phyloP scores from a whole-genome alignment of 352 stramenopile species.

The Aphanomyces stellatus region DNA sequence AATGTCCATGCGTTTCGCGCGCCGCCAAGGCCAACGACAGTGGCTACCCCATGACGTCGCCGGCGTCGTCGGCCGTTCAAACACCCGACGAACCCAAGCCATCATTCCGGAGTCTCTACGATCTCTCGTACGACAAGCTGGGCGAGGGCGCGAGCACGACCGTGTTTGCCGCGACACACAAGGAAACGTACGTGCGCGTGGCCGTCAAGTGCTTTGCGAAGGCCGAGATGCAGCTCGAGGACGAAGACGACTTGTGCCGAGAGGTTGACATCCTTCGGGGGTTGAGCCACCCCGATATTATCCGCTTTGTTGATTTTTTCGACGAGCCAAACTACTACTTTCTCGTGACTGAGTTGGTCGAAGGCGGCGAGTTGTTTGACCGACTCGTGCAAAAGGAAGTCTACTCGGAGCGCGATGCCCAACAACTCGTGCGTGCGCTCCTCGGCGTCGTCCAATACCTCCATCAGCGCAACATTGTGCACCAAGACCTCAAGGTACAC shows the following conservation, averaged over 20 bases:
- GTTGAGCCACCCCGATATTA: not conserved
- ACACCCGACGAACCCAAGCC: not conserved
- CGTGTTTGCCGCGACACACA: constrained; percentile 38
- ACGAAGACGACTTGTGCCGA: not conserved
- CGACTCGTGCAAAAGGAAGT: constrained; percentile 72
- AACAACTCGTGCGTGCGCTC: constrained; percentile 65
- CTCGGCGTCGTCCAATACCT: constrained; percentile 64
- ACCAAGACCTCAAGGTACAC: constrained; percentile 62
- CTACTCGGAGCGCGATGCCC: constrained; percentile 72
- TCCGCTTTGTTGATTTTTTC: not conserved
- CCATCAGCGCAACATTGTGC: constrained; percentile 72
- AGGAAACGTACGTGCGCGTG: constrained; percentile 31
- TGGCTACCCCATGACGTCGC: no score
- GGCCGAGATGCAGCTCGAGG: not conserved
- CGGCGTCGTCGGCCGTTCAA: no score
- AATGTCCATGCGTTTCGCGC: no score
- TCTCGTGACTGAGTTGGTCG: not conserved
- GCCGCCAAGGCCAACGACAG: no score
- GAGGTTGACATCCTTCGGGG: not conserved
- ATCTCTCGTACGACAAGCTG: constrained; percentile 34
- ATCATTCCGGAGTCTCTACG: constrained; percentile 51
- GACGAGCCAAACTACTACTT: not conserved
- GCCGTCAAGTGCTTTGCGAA: constrained; percentile 51
- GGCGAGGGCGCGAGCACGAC: constrained; percentile 47
- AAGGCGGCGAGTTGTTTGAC: constrained; percentile 72